Base-by-base conservation (phyloP, 1,139 yeast species). In the Nadsonia commutata region DNA sequence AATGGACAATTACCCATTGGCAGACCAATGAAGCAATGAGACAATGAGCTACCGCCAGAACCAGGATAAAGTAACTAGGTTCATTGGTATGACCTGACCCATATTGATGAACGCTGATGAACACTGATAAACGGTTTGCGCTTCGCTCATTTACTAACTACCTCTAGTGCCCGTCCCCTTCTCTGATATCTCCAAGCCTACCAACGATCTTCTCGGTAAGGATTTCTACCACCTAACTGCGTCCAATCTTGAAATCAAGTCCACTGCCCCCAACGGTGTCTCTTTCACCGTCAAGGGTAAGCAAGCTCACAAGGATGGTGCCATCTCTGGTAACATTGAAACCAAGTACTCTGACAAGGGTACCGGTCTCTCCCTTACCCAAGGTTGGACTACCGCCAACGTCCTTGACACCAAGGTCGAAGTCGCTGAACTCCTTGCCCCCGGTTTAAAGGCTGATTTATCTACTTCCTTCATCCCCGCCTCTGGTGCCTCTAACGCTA, bases 381-480 rank as follows among this genome's bases (percentile, higher is more conserved):
- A 90, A 72, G 95, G 95, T 60, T 88, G 97, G 96, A 80, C 86
- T 72, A 84, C 94, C 57, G 81, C 94, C 66, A 90, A 90, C 67
- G 75, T 82, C 53, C 72, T 90, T 63, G 82, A 78, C 73, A 84
- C 97, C 70, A 88, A 85, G 76, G 75, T 90, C 57, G 97, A 88
- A 72, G 74, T 90, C 61, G 76, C 80, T 51, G 94, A 88, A 67
- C 82, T 86, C 57, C 76, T 88, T 68, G 82, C 95, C 52, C 95
- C 95, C 57, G 97, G 97, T 57, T 76, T 90, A 59, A 88, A 86
- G 73, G 82, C 94, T 55, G 96, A 88, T 68, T 72, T 90, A 62
- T 78, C 81, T 64, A 84, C 97, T 54, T 72, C 86, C 42, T 82
- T 83, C 62, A 76, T 83, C 56, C 98, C 98, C 64, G 78, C 77